Evolutionary conservation across 202 grass and related monocot genomes (phyloP), one percentile per base, ranked within the genome.

Genomic region (Zoysia matrella): DNA sequence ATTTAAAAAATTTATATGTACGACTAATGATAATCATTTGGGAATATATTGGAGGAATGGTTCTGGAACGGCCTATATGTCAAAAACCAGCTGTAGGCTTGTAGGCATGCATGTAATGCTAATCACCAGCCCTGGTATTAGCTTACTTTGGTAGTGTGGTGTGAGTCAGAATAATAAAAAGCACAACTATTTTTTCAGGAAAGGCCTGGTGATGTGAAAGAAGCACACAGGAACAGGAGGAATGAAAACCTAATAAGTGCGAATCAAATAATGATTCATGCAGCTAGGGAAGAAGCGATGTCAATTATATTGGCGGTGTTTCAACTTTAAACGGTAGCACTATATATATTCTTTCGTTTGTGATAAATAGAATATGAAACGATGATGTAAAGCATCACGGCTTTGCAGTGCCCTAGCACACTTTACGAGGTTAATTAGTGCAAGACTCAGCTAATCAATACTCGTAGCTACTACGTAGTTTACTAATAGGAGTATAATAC

Each of bases 41-140:
- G 63, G 74, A 83, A 86, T 89, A 85, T 86, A 69, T 82, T 74
- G 83, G 46, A 55, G 47, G 83, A 75, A 90, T 79, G 42, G 70
- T 86, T 75, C 84, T 86, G 62, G 84, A 86, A 81, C 52, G 76
- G 65, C 46, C 46, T 73, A 81, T 61, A 45, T 10, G 15, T 82
- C 14, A 9, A 71, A 69, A 83, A 80, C 22, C 55, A 83, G 46
- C 8, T 78, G 60, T 83, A 79, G 74, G 36, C 69, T 62, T 60
- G 22, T 83, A 88, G 86, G 45, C 70, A 69, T 84, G 86, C 63
- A 88, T 84, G 80, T 84, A 69, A 84, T 79, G 54, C 74, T 66
- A 83, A 78, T 73, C 60, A 83, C 80, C 52, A 53, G 46, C 58
- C 45, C 49, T 10, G 45, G 22, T 58, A 53, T 80, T 68, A 77